A percentile compares a stretch with the other conserved stretches of the same genome.
Evolutionary conservation across 2,329 filamentous ascomycete genomes (phyloP).

Genomic region (Macrophomina pseudophaseolina): DNA sequence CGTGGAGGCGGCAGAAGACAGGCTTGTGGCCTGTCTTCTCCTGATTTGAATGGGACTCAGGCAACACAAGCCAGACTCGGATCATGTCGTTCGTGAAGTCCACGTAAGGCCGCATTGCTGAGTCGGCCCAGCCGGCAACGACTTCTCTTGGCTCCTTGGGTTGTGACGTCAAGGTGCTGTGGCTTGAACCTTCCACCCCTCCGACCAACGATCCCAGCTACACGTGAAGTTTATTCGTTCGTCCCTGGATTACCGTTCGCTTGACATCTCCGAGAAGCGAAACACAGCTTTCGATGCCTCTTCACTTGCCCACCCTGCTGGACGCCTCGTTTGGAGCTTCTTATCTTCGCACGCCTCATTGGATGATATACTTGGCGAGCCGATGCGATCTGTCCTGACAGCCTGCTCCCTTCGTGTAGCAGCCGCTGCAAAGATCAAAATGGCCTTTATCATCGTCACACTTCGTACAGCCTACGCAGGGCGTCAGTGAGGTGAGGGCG

Average conservation of each 20-base stretch:
- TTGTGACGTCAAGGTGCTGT: neutral
- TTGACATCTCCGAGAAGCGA: neutral
- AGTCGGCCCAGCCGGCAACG: constrained; percentile 3
- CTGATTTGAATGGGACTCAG: neutral
- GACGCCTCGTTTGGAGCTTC: too few species aligned
- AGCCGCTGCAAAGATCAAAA: neutral
- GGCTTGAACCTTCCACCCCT: neutral
- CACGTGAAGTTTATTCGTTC: neutral
- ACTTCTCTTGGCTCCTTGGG: constrained; percentile 5
- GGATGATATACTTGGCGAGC: neutral
- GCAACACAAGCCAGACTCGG: neutral
- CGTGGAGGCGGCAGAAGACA: neutral
- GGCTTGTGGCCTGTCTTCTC: neutral
- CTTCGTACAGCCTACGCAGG: neutral
- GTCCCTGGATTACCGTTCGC: neutral
- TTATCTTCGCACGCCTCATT: neutral
- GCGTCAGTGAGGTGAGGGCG: neutral
- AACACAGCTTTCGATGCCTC: too few species aligned
- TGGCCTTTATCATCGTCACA: neutral
- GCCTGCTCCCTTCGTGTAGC: constrained; percentile 7
- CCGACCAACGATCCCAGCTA: neutral
- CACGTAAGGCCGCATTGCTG: constrained; percentile 8
- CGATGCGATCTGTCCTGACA: neutral
- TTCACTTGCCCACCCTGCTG: too few species aligned
- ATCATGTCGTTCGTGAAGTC: neutral